Base-by-base conservation (phyloP, 208 protist genomes). In the Leishmania tarentolae region DNA sequence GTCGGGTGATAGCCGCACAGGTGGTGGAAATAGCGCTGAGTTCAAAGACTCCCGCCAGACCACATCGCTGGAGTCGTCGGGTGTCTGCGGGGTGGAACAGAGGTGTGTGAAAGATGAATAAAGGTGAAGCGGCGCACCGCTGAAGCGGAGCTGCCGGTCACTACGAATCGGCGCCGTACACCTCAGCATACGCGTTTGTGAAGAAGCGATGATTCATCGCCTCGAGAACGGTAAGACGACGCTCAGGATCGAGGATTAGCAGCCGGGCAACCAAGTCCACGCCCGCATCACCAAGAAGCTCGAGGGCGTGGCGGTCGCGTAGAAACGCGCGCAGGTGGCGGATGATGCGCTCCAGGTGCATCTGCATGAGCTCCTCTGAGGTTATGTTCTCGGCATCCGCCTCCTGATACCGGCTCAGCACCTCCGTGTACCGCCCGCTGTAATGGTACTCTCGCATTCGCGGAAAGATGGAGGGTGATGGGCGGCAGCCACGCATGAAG, bases 401-500 rank as follows among this genome's bases (percentile, higher is more conserved):
- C 75, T 83, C 76, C 53, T 78, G 73, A 66, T 84, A 84, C 59
- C 70, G 75, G 21, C 76, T 72, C n/a, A 92, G 63, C 21, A 86
- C 69, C 42, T 68, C 75, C 19, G 50, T 57, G 59, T 86, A 88
- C 0, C 70, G 71, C 40, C 87, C 83, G 76, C 83, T 84, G 76
- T 88, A 80, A 35, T 86, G 73, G 81, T 95, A 95, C 19, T 88
- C 79, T 17, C 78, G 77, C 72, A 91, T 85, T 42, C 83, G 88
- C 0, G 92, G 92, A 61, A 95, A 92, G 47, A 73, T 87, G 17
- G 56, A 59, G 50, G 93, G 83, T 37, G 82, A 99, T 13, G 98
- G 97, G 63, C 91, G 96, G 79, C 98, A 97, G 74, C 99, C 86
- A 24, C 88, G 90, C 24, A 79, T 59, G 77, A 98, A 98, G 40